Conservation (phyloP, 2,329 filamentous ascomycete genomes). For the Simplicillium sp. region DNA sequence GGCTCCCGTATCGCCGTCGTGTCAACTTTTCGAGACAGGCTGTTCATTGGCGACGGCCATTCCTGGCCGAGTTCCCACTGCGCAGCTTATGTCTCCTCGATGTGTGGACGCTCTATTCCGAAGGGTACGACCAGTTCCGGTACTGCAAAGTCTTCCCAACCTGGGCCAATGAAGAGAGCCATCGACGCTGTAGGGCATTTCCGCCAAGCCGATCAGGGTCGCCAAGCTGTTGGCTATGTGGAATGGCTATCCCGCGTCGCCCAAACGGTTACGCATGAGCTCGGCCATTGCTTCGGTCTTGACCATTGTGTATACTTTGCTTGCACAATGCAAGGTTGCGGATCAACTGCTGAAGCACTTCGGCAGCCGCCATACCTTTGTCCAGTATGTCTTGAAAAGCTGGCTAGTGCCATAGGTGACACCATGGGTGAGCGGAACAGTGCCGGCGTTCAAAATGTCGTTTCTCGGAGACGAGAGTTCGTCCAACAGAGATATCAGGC, state of each 20-base stretch:
- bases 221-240: neutral
- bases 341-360: constrained; percentile 45
- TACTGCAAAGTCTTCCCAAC: neutral
- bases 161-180: neutral
- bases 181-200: neutral
- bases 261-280: constrained; percentile 53
- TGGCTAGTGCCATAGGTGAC: constrained; percentile 17
- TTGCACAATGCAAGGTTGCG: constrained; percentile 54
- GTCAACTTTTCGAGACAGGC: constrained; percentile 40
- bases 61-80: constrained; percentile 60
- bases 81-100: constrained; percentile 28
- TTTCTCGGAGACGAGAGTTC: no score
- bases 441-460: no score
- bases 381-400: constrained; percentile 47
- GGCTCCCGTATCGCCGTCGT: constrained; percentile 53
- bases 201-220: no score
- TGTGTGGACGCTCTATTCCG: constrained; percentile 10
- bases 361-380: constrained; percentile 56
- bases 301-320: constrained; percentile 58
- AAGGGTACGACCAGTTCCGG: neutral
- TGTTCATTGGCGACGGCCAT: constrained; percentile 31
- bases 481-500: no score
- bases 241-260: constrained; percentile 47
- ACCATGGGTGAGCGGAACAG: neutral
- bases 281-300: constrained; percentile 59